A percentile compares a stretch with the other conserved stretches of the same genome.
Conservation (phyloP, 805 yeast genomes). For the Ogataea degrootiae region DNA sequence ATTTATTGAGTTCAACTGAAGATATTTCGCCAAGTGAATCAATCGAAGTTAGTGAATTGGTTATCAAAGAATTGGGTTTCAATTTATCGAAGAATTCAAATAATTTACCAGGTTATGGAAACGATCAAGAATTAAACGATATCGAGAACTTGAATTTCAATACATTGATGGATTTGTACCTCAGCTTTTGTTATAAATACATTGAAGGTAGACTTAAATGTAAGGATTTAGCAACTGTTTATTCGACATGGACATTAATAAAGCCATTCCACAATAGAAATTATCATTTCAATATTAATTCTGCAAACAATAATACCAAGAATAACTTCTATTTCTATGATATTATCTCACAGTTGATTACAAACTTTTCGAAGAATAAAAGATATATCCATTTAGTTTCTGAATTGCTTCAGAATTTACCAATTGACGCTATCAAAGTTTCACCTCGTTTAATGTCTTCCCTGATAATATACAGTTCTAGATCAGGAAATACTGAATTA, state of each 20-base stretch:
- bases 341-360: conserved; percentile 23
- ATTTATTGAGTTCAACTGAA: background rate
- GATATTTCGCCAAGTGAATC: background rate
- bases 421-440: conserved; percentile 29
- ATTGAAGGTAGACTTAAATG: conserved; percentile 20
- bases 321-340: conserved; percentile 28
- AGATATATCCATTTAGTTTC: conserved; percentile 25
- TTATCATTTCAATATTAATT: conserved; percentile 20
- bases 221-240: conserved; percentile 27
- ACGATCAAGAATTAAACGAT: conserved; percentile 1
- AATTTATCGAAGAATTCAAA: conserved; percentile 3
- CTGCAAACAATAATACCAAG: conserved; percentile 22
- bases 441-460: conserved; percentile 32
- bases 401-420: conserved; percentile 26
- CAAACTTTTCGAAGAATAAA: conserved; percentile 25
- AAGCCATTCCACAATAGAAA: conserved; percentile 27
- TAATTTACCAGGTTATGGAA: background rate
- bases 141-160: conserved; percentile 12
- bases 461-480: conserved; percentile 25
- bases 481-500: conserved; percentile 22
- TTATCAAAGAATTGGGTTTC: conserved; percentile 11
- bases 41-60: conserved; percentile 1
- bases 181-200: conserved; percentile 24
- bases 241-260: conserved; percentile 24
- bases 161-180: conserved; percentile 19